Conservation (phyloP, 164 flowering plant species). For the Sextonia rubra region DNA sequence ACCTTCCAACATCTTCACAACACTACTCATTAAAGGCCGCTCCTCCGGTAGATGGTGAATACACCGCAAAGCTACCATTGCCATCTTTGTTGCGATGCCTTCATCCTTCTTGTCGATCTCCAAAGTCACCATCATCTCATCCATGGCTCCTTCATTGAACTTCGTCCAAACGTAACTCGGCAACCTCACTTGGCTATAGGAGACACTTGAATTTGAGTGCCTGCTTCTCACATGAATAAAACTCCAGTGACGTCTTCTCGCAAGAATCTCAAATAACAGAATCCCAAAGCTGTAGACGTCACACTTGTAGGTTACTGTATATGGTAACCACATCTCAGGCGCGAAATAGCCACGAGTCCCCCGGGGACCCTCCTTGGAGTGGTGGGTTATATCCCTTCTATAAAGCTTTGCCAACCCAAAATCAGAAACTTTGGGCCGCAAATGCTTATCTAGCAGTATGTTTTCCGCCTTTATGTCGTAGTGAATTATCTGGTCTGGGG, state of each 20-base stretch:
- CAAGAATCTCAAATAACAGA: constrained; percentile 4
- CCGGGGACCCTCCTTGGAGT: neutral
- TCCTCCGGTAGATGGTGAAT: neutral
- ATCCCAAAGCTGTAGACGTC: constrained; percentile 14
- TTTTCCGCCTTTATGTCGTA: constrained; percentile 37
- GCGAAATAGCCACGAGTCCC: constrained; percentile 10
- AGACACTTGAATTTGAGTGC: neutral
- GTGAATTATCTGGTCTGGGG: constrained; percentile 28
- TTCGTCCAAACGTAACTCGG: constrained; percentile 2
- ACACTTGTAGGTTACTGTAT: constrained; percentile 1
- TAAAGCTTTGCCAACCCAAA: constrained; percentile 27
- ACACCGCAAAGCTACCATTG: neutral
- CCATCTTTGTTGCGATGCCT: neutral
- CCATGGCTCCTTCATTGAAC: constrained; percentile 1
- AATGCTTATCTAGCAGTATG: constrained; percentile 21
- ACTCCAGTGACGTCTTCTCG: no score
- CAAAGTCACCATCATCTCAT: no score
- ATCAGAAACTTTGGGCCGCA: constrained; percentile 33
- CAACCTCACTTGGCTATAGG: neutral
- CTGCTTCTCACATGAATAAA: no score
- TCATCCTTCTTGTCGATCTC: neutral
- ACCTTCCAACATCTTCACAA: constrained; percentile 6
- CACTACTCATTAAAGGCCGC: neutral
- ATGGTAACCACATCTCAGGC: constrained; percentile 2
- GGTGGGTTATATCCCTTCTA: neutral